Percentiles rank a stretch among this genome's conserved stretches.
These are phyloP conservation scores for Penicillium rolfsii DNA, from an alignment of 2,329 filamentous ascomycete genomes.

Conservation along the genomic window DNA sequence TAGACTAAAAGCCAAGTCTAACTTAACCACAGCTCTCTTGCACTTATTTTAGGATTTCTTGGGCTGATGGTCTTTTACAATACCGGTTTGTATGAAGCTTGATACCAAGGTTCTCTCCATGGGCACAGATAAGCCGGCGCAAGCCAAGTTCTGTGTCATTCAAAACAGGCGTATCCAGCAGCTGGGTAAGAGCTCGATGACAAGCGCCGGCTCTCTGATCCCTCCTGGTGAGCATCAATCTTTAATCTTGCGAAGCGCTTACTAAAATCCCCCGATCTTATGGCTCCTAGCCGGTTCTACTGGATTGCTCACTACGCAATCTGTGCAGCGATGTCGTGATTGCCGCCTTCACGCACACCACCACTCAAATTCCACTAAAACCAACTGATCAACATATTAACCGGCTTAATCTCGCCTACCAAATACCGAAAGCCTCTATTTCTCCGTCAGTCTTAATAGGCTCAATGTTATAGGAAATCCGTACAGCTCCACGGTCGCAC, in stretches of 20 bases:
- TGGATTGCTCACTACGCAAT: conserved; percentile 17
- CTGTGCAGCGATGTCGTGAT: conserved; percentile 23
- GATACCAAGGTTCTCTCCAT: not conserved
- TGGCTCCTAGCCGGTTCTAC: not conserved
- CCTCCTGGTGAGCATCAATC: not conserved
- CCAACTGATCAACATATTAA: not conserved
- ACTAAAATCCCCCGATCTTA: not conserved
- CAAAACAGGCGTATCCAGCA: not conserved
- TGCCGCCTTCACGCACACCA: conserved; percentile 3
- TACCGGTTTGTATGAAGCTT: not conserved
- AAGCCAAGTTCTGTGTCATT: not conserved
- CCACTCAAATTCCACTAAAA: not conserved
- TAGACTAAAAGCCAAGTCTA: no score
- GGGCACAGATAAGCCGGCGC: not conserved
- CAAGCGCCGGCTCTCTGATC: not conserved
- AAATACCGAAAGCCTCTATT: not conserved
- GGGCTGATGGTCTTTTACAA: no score
- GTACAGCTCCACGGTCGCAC: not conserved
- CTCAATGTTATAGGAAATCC: not conserved
- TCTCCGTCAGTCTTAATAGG: not conserved
- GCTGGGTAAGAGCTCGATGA: not conserved
- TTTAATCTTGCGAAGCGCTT: not conserved
- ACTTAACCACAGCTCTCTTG: no score
- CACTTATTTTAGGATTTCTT: no score
- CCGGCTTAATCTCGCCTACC: not conserved